phyloP scores from a whole-genome alignment of 202 grass and related monocot genomes.

The Carex sylvatica region DNA sequence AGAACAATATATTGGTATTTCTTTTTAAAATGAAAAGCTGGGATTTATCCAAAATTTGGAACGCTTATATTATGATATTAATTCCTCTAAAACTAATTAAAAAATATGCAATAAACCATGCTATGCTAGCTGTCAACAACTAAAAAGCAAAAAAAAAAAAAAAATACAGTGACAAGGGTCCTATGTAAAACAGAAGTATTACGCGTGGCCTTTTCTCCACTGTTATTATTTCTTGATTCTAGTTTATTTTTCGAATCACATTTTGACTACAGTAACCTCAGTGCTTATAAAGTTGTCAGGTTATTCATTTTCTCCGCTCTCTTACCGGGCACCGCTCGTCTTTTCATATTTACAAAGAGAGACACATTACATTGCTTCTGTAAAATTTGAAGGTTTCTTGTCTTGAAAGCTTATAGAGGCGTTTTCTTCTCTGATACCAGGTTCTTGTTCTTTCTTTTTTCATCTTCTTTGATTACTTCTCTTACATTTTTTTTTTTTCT shows the following conservation, averaged over 20 bases:
- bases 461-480: background rate
- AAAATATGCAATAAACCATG: background rate
- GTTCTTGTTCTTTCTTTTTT: background rate
- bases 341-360: conserved; percentile 8
- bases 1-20: background rate
- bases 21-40: background rate
- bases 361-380: background rate
- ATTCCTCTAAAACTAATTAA: background rate
- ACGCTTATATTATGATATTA: background rate
- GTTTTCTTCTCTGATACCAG: background rate
- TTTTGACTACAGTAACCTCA: too few relatives aligned
- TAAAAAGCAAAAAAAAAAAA: background rate
- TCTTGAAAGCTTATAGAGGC: background rate
- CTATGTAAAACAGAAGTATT: background rate
- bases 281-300: conserved; percentile 1
- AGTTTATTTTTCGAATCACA: too few relatives aligned
- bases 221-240: background rate
- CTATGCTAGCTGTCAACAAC: conserved; percentile 1
- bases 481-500: too few relatives aligned
- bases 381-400: background rate
- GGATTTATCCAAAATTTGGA: background rate
- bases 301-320: background rate
- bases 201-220: background rate
- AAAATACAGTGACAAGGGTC: background rate
- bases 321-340: background rate